A percentile compares a stretch with the other conserved stretches of the same genome.
Evolutionary conservation across 257 asterid species (phyloP).

Genomic region (Solanum acaule): DNA sequence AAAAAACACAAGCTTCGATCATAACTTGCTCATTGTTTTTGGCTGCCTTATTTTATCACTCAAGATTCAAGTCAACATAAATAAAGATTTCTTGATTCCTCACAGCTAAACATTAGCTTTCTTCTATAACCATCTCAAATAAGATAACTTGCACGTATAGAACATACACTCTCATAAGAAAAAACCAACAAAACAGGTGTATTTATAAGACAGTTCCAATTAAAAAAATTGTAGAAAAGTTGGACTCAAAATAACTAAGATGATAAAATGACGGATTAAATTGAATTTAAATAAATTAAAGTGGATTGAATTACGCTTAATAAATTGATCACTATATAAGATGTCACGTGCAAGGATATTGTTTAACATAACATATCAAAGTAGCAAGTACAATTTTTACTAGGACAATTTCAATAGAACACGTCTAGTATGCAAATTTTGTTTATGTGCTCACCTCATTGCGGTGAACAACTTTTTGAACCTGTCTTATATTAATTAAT

Average conservation of each 20-base stretch:
- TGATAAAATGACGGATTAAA: not conserved
- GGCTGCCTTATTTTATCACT: not conserved
- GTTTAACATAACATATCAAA: not conserved
- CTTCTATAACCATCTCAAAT: no score
- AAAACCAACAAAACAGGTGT: not conserved
- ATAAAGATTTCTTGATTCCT: no score
- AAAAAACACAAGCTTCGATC: not conserved
- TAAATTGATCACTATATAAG: not conserved
- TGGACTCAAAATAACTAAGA: not conserved
- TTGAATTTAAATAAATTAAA: not conserved
- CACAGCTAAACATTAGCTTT: not conserved
- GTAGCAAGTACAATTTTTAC: not conserved
- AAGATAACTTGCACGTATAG: not conserved
- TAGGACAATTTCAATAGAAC: not conserved
- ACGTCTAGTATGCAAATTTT: not conserved
- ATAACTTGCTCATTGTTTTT: not conserved
- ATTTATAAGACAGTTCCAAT: not conserved
- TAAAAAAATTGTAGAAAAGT: not conserved
- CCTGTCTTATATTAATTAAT: not conserved
- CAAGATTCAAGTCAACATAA: not conserved
- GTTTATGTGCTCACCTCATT: not conserved
- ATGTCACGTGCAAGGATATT: not conserved
- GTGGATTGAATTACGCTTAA: accelerated
- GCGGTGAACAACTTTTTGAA: not conserved
- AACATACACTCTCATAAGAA: not conserved